Conservation (phyloP, 257 asterid genomes). For the Forsythia suspensa region DNA sequence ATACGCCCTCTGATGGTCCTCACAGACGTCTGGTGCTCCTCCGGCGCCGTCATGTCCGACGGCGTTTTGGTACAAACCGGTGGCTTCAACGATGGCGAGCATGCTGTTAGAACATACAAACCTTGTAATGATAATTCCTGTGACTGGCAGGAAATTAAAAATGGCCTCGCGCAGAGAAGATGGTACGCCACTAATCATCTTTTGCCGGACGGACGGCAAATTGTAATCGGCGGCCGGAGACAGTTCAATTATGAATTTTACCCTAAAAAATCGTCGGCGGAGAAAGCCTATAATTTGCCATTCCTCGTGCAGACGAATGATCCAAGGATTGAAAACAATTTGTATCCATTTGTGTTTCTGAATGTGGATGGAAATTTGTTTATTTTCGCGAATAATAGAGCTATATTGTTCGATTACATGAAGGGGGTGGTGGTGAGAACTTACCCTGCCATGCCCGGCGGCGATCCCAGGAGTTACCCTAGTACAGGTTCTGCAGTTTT, state of each 20-base stretch:
- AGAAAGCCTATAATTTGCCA: conserved; percentile 16
- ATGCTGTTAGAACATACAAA: conserved; percentile 3
- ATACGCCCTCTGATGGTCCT: conserved; percentile 31
- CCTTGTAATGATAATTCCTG: conserved; percentile 15
- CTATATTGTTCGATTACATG: conserved; percentile 25
- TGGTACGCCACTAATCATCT: conserved; percentile 37
- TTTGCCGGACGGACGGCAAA: conserved; percentile 32
- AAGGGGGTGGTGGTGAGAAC: conserved; percentile 9
- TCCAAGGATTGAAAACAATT: conserved; percentile 23
- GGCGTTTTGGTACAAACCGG: conserved; percentile 27
- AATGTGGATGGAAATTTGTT: conserved; percentile 31
- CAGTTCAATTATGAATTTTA: conserved; percentile 27
- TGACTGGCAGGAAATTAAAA: conserved; percentile 26
- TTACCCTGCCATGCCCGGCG: conserved; percentile 20
- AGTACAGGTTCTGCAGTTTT: conserved; percentile 28
- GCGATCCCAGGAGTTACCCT: conserved; percentile 23
- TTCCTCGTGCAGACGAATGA: conserved; percentile 31
- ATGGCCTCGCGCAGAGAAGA: conserved; percentile 20
- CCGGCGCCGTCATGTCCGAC: conserved; percentile 22
- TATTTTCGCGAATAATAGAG: conserved; percentile 32
- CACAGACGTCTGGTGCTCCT: conserved; percentile 36
- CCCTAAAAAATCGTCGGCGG: conserved; percentile 11
- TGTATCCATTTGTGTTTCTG: conserved; percentile 35
- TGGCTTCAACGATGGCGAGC: conserved; percentile 32
- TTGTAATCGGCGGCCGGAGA: conserved; percentile 28